Evolutionary conservation across 2,329 filamentous ascomycete species (phyloP).

Genomic region (Raffaelea ambrosiae): DNA sequence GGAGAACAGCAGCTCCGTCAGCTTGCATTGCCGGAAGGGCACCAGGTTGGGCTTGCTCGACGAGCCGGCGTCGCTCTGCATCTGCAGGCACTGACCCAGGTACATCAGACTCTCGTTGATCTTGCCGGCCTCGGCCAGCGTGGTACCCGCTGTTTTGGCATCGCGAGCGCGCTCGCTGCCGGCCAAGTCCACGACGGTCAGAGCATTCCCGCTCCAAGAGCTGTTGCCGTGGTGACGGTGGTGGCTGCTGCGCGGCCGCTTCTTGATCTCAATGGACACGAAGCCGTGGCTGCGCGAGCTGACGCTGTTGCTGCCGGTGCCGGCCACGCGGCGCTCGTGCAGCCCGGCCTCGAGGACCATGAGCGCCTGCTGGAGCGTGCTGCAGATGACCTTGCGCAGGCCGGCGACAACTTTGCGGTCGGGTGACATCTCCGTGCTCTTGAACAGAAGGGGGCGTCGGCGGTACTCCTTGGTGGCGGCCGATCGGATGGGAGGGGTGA

Average conservation of each 20-base stretch:
- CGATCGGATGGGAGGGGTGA: constrained; percentile 55
- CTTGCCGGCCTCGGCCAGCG: constrained; percentile 90
- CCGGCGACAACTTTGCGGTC: constrained; percentile 95
- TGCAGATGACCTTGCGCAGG: constrained; percentile 81
- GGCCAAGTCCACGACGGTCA: constrained; percentile 87
- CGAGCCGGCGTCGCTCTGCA: constrained; percentile 73
- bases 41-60: constrained; percentile 62
- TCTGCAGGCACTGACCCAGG: constrained; percentile 90
- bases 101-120: constrained; percentile 99
- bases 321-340: constrained; percentile 77
- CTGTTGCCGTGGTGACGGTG: constrained; percentile 15
- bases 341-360: constrained; percentile 85
- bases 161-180: constrained; percentile 89
- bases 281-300: constrained; percentile 93
- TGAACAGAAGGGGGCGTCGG: constrained; percentile 82
- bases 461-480: constrained; percentile 60
- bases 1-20: constrained; percentile 79
- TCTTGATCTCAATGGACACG: constrained; percentile 93
- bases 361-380: constrained; percentile 71
- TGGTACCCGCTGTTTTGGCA: constrained; percentile 88
- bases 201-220: constrained; percentile 67
- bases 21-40: constrained; percentile 74
- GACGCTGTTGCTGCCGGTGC: constrained; percentile 86
- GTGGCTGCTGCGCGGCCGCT: constrained; percentile 39
- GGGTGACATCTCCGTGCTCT: constrained; percentile 76